These are phyloP conservation scores for Vachellia pachyceras DNA, from an alignment of 306 rosid genomes.

Conservation along the genomic window DNA sequence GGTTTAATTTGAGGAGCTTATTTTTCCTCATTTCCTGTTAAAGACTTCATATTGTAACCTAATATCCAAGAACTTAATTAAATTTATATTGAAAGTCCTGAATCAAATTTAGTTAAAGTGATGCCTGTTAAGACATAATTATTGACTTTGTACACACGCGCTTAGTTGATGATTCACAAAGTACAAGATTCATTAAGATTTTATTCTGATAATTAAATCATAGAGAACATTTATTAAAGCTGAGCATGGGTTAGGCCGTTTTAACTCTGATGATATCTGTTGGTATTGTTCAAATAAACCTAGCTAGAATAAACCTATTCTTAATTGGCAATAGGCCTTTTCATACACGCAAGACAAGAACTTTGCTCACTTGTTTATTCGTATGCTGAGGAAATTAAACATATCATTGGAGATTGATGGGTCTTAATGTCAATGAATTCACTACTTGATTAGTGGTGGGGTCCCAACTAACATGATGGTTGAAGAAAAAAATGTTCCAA, in stretches of 20 bases:
- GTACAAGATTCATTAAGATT: slow-evolving; percentile 48
- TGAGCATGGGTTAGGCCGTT: slow-evolving; percentile 21
- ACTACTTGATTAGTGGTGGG: slow-evolving; percentile 57
- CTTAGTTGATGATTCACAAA: slow-evolving; percentile 28
- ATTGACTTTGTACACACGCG: slow-evolving; percentile 41
- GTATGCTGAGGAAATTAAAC: slow-evolving; percentile 21
- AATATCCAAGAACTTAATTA: too few relatives aligned
- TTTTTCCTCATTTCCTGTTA: neutral
- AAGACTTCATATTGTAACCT: neutral
- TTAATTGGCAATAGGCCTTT: slow-evolving; percentile 32
- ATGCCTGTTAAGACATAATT: slow-evolving; percentile 14
- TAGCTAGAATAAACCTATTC: neutral
- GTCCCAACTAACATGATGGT: slow-evolving; percentile 56
- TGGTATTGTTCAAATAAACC: slow-evolving; percentile 33
- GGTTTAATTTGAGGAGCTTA: too few relatives aligned
- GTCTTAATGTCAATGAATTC: slow-evolving; percentile 46
- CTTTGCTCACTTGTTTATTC: slow-evolving; percentile 30
- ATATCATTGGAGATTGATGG: slow-evolving; percentile 34
- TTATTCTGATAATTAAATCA: slow-evolving; percentile 25
- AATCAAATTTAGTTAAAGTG: neutral
- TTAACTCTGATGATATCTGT: slow-evolving; percentile 32
- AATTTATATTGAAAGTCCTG: neutral
- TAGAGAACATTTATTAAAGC: neutral
- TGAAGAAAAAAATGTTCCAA: slow-evolving; percentile 46
- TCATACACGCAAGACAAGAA: slow-evolving; percentile 41